Evolutionary conservation across 495 filamentous ascomycete genomes (phyloP), one percentile per base, ranked within the genome.

Genomic region (Parachaetomium inaequale): DNA sequence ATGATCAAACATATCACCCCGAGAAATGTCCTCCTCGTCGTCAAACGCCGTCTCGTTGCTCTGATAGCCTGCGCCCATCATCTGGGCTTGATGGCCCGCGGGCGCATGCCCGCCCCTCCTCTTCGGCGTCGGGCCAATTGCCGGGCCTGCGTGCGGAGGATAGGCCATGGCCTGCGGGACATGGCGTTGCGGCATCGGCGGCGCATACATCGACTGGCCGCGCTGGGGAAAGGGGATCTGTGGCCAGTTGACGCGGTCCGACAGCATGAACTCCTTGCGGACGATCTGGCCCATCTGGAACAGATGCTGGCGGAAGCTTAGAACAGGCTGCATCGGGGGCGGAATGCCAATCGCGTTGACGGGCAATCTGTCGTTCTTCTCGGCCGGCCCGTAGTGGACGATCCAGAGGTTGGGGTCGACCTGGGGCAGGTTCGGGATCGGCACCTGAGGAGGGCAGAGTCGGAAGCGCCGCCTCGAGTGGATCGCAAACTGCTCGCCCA

Each of bases 201-300:
- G 63, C 3, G 68, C 66, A 46, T 76, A 81, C 65, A 78, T 74
- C 29, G 75, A 70, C 65, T 82, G 81, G 31, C 76, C 72, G 5
- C 73, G 72, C 3, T 67, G 68, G 0, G 92, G 90, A 58, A 91
- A 84, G 43, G 84, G 83, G 58, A 98, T 88, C 15, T 85, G 82
- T 7, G 94, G 93, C 93, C 93, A 98, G 73, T 88, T 94, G 52
- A 82, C 80, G 7, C 90, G 84, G 73, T 98, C 94, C 43, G 87
- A 84, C 25, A 98, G 82, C 83, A 96, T 92, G 70, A 98, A 98
- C 66, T 96, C 92, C 67, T 96, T 96, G 60, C 89, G 88, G 45
- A 85, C 82, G 34, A 97, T 84, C 68, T 91, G 89, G 28, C 94
- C 93, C 64, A 88, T 85, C 36, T 78, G 80, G 66, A 94, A 87